These are phyloP conservation scores for Alternaria consortialis DNA, from an alignment of 2,329 filamentous ascomycete genomes.

Conservation along the genomic window DNA sequence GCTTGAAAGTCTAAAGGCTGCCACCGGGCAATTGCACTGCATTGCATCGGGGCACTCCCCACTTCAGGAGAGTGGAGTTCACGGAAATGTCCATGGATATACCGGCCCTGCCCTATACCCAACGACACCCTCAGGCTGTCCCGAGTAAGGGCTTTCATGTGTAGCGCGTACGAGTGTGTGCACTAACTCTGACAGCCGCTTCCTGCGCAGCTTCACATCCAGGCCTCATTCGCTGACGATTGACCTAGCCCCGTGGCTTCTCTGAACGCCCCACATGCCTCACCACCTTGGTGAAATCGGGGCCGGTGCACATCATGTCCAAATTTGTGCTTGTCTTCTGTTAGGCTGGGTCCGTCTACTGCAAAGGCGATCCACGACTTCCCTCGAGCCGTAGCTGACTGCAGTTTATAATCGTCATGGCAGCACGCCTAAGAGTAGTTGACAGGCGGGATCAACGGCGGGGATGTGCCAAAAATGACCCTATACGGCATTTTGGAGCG, in stretches of 20 bases:
- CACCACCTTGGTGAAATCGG: constrained; percentile 25
- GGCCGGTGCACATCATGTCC: constrained; percentile 30
- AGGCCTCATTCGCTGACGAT: constrained; percentile 9
- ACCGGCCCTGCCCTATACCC: constrained; percentile 41
- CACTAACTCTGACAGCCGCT: constrained; percentile 33
- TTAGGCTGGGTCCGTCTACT: constrained; percentile 26
- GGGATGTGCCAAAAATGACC: constrained; percentile 36
- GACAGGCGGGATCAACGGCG: constrained; percentile 45
- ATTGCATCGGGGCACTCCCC: constrained; percentile 47
- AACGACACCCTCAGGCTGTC: constrained; percentile 34
- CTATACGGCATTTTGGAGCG: constrained; percentile 33
- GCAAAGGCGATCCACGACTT: constrained; percentile 45
- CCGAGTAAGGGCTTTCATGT: constrained; percentile 35
- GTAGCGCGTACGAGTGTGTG: constrained; percentile 34
- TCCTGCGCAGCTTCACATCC: constrained; percentile 15
- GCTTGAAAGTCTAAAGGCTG: constrained; percentile 38
- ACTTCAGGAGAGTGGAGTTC: constrained; percentile 34
- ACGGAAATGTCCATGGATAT: constrained; percentile 27
- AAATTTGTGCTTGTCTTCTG: constrained; percentile 25
- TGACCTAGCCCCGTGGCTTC: constrained; percentile 21
- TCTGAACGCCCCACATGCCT: constrained; percentile 32
- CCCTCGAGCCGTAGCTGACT: constrained; percentile 23
- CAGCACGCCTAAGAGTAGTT: constrained; percentile 27
- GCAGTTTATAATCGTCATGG: constrained; percentile 21
- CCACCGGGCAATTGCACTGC: constrained; percentile 35